Evolutionary conservation across 108 stramenopile genomes (phyloP).

Genomic region (Epipyxis sp.): DNA sequence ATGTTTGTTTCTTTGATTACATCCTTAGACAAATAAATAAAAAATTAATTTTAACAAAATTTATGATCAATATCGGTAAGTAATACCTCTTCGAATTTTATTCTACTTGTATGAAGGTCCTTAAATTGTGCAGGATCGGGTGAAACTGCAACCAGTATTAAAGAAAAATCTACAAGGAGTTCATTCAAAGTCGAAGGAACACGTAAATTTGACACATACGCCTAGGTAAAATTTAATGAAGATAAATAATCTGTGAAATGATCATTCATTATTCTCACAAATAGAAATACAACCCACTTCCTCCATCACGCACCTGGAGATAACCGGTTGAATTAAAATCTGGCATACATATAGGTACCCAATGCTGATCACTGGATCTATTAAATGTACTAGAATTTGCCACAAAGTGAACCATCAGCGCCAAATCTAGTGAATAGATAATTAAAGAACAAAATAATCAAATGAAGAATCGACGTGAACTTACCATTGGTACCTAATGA

Average conservation of each 20-base stretch:
- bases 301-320: background rate
- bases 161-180: background rate
- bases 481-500: too few species aligned
- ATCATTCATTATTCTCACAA: background rate
- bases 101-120: background rate
- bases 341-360: constrained; percentile 26
- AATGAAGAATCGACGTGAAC: too few species aligned
- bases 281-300: background rate
- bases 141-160: background rate
- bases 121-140: background rate
- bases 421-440: too few species aligned
- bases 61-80: background rate
- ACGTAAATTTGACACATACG: background rate
- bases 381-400: background rate
- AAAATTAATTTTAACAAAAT: background rate
- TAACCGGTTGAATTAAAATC: constrained; percentile 25
- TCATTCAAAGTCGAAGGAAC: background rate
- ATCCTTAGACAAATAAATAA: background rate
- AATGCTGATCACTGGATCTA: constrained; percentile 4
- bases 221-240: background rate
- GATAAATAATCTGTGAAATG: background rate
- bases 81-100: background rate
- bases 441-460: too few species aligned
- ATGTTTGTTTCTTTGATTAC: background rate
- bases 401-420: too few species aligned